phyloP scores from a whole-genome alignment of 2,329 filamentous ascomycete species.

The Fusarium sp. region DNA sequence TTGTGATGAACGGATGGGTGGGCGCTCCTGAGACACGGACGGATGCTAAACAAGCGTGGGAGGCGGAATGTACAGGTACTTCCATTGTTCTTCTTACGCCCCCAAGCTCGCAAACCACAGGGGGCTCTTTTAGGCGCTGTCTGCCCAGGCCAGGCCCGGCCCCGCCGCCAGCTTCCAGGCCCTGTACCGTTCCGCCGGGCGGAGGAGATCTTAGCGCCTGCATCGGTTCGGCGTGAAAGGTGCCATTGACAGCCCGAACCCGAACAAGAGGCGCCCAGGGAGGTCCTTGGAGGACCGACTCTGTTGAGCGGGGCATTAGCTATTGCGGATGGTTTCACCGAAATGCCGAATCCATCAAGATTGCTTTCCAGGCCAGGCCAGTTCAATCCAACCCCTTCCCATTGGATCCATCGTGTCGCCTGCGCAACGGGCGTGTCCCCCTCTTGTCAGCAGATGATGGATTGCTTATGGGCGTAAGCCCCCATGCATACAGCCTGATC shows the following conservation, averaged over 20 bases:
- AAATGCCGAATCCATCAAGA: constrained; percentile 20
- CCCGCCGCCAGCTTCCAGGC: constrained; percentile 9
- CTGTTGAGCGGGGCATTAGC: constrained; percentile 4
- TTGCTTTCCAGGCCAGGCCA: neutral
- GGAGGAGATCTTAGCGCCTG: constrained; percentile 31
- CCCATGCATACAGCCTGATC: neutral
- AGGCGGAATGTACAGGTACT: constrained; percentile 18
- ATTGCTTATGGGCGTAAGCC: constrained; percentile 16
- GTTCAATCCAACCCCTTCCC: neutral
- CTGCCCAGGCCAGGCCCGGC: constrained; percentile 11
- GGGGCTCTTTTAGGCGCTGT: constrained; percentile 25
- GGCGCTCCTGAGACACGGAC: constrained; percentile 32
- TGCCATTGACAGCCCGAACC: constrained; percentile 11
- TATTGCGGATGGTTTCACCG: constrained; percentile 12
- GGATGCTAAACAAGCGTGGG: neutral
- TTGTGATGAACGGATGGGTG: constrained; percentile 34
- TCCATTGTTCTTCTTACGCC: neutral
- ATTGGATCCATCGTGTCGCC: constrained; percentile 3
- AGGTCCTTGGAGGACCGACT: neutral
- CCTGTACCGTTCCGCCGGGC: constrained; percentile 17
- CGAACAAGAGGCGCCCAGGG: neutral
- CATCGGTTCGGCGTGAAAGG: neutral
- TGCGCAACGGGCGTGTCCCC: constrained; percentile 20
- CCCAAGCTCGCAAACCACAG: neutral
- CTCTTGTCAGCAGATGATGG: neutral